Conservation (phyloP, 176 grass and related monocot genomes). For the Carex kokanica region DNA sequence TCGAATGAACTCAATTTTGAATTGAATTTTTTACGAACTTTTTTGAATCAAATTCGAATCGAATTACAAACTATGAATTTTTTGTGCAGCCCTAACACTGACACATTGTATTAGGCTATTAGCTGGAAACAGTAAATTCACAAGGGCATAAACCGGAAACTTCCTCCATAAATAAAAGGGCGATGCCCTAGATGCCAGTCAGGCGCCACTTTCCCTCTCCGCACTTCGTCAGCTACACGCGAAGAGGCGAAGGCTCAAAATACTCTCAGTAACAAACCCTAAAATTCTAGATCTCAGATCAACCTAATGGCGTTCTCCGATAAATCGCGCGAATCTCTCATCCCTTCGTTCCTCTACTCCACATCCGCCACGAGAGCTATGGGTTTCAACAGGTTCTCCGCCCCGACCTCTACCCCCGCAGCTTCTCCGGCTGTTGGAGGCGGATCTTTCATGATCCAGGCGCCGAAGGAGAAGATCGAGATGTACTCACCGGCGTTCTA, state of each 20-base stretch:
- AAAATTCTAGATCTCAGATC: background rate
- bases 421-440: background rate
- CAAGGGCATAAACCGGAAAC: background rate
- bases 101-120: too few relatives aligned
- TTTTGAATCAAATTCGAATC: too few relatives aligned
- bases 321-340: constrained; percentile 65
- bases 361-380: constrained; percentile 42
- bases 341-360: constrained; percentile 77
- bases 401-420: background rate
- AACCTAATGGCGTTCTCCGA: constrained; percentile 65
- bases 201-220: background rate
- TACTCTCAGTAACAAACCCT: background rate
- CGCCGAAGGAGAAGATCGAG: constrained; percentile 71
- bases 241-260: constrained; percentile 17
- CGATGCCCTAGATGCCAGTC: background rate
- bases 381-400: constrained; percentile 30
- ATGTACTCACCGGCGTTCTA: constrained; percentile 86
- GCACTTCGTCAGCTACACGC: constrained; percentile 9
- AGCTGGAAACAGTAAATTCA: background rate
- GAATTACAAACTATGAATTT: too few relatives aligned
- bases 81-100: too few relatives aligned
- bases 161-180: constrained; percentile 12
- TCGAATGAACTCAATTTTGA: too few relatives aligned
- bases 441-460: constrained; percentile 55
- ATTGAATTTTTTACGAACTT: too few relatives aligned